These are phyloP conservation scores for Talaromyces piceae DNA, from an alignment of 2,329 filamentous ascomycete species.

Conservation along the genomic window DNA sequence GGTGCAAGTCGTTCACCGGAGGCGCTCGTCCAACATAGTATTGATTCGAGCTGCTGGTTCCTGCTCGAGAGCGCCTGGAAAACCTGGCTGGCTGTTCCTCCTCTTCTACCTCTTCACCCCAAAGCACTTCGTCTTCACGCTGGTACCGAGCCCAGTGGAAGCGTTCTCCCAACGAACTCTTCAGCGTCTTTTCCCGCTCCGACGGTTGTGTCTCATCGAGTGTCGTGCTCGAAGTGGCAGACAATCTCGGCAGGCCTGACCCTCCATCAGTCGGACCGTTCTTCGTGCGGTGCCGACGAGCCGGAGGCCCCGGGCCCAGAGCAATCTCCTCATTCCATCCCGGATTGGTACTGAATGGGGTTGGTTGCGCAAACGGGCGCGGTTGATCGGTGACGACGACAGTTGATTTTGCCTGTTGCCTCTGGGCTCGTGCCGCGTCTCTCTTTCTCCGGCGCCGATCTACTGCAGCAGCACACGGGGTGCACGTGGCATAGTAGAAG, in stretches of 20 bases:
- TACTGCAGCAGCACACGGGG: slow-evolving; percentile 60
- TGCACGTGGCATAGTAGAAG: slow-evolving; percentile 44
- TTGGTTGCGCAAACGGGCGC: slow-evolving; percentile 66
- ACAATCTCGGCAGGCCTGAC: slow-evolving; percentile 23
- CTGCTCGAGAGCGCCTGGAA: slow-evolving; percentile 31
- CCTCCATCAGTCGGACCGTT: slow-evolving; percentile 54
- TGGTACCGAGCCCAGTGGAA: slow-evolving; percentile 78
- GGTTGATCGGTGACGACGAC: slow-evolving; percentile 57
- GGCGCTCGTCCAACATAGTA: slow-evolving; percentile 59
- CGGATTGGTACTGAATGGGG: slow-evolving; percentile 75
- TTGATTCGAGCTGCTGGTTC: slow-evolving; percentile 37
- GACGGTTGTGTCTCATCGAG: slow-evolving; percentile 22
- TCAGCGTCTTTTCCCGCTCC: slow-evolving; percentile 40
- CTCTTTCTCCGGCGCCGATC: slow-evolving; percentile 63
- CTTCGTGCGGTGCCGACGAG: slow-evolving; percentile 50
- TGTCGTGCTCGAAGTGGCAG: slow-evolving; percentile 20
- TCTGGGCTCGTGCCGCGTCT: slow-evolving; percentile 60
- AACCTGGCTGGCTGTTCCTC: slow-evolving; percentile 42
- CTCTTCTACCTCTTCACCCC: slow-evolving; percentile 62
- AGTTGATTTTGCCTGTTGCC: slow-evolving; percentile 57
- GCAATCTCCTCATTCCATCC: slow-evolving; percentile 84
- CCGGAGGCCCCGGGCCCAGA: slow-evolving; percentile 67
- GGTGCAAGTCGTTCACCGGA: slow-evolving; percentile 78
- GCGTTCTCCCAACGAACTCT: slow-evolving; percentile 42
- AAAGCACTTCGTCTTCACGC: slow-evolving; percentile 79